phyloP scores from a whole-genome alignment of 225 moss, liverwort and hornwort species.

The Anthoceros angustus region DNA sequence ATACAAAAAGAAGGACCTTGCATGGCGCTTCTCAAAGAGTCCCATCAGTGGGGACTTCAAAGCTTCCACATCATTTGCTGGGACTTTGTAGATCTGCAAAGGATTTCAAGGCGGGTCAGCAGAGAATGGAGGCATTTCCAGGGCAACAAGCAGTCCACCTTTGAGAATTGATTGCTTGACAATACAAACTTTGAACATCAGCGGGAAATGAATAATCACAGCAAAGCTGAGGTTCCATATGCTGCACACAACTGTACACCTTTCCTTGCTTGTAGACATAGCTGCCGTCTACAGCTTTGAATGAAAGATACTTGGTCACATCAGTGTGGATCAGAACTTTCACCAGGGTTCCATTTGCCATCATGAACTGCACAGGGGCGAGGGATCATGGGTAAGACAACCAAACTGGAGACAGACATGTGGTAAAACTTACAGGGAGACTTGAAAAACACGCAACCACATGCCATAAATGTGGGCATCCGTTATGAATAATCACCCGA shows the following conservation, averaged over 20 bases:
- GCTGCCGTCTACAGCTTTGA: constrained; percentile 96
- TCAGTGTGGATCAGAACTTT: constrained; percentile 92
- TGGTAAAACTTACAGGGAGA: not conserved
- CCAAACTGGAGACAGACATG: no score
- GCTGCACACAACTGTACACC: constrained; percentile 17
- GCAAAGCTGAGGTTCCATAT: not conserved
- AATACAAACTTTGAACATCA: not conserved
- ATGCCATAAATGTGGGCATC: not conserved
- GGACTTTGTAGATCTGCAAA: constrained; percentile 69
- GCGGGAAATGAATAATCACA: not conserved
- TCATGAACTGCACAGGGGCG: constrained; percentile 52
- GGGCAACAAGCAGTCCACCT: no score
- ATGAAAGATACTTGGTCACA: constrained; percentile 77
- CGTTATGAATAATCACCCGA: not conserved
- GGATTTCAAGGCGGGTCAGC: not conserved
- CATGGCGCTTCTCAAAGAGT: constrained; percentile 67
- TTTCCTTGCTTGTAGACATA: constrained; percentile 95
- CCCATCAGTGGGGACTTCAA: constrained; percentile 89
- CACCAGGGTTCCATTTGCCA: constrained; percentile 92
- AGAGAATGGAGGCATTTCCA: not conserved
- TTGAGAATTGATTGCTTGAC: no score
- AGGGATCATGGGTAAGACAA: no score
- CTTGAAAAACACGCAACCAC: not conserved
- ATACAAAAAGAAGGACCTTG: constrained; percentile 80
- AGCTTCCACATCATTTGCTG: constrained; percentile 82